A percentile compares a stretch with the other conserved stretches of the same genome.
phyloP scores from a whole-genome alignment of 495 filamentous ascomycete genomes.

The Jackrogersella minutella region DNA sequence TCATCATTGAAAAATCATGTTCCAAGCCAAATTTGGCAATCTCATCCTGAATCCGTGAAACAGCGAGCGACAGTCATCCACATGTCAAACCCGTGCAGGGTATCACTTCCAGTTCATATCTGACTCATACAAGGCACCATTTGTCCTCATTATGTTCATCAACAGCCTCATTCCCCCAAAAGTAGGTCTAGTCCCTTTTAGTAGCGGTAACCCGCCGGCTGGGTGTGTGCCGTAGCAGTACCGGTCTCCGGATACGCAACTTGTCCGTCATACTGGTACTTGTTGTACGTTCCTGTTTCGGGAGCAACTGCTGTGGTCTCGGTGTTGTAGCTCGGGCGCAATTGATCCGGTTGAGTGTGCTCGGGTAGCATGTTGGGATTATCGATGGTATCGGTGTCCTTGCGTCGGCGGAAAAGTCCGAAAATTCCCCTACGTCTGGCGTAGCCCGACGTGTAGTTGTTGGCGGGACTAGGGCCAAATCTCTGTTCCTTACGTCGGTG shows the following conservation, averaged over 20 bases:
- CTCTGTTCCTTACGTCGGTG: constrained; percentile 80
- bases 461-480: constrained; percentile 78
- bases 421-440: constrained; percentile 51
- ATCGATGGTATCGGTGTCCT: constrained; percentile 19
- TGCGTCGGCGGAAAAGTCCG: constrained; percentile 44
- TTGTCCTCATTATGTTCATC: constrained; percentile 8
- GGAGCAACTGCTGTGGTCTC: constrained; percentile 49
- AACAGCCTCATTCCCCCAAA: background rate
- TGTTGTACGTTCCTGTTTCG: constrained; percentile 32
- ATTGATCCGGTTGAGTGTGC: constrained; percentile 51
- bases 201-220: constrained; percentile 33
- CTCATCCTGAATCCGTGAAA: constrained; percentile 18
- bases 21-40: constrained; percentile 11
- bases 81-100: constrained; percentile 32
- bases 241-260: constrained; percentile 40
- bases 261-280: constrained; percentile 44
- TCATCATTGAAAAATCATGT: constrained; percentile 15
- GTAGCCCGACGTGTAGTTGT: constrained; percentile 78
- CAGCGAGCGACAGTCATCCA: constrained; percentile 26
- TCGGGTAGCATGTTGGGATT: constrained; percentile 48
- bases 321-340: constrained; percentile 52
- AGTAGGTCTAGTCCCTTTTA: constrained; percentile 9
- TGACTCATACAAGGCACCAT: constrained; percentile 7
- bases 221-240: constrained; percentile 27
- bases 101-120: constrained; percentile 33